Evolutionary conservation across 2,329 filamentous ascomycete species (phyloP).

Genomic region (Ophiostoma ulmi): DNA sequence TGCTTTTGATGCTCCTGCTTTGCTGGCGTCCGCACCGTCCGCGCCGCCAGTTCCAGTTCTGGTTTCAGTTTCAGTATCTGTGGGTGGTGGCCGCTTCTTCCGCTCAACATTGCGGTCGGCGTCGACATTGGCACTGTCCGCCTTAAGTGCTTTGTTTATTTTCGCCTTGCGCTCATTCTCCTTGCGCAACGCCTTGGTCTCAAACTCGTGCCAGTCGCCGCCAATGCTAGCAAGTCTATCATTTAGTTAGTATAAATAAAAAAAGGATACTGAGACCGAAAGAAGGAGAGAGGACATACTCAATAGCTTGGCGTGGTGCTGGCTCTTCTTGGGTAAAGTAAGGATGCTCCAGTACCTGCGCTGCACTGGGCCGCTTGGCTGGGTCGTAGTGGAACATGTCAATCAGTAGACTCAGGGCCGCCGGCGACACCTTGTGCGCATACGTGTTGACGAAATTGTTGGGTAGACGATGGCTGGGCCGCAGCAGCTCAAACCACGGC

Average conservation of each 20-base stretch:
- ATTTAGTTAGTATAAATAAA: neutral
- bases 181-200: constrained; percentile 88
- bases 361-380: constrained; percentile 71
- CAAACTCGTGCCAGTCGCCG: constrained; percentile 98
- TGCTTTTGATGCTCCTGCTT: neutral
- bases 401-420: constrained; percentile 74
- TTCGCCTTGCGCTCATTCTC: constrained; percentile 69
- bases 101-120: constrained; percentile 18
- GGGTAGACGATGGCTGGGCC: constrained; percentile 67
- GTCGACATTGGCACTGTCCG: neutral
- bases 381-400: constrained; percentile 91
- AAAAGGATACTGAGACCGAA: constrained; percentile 29
- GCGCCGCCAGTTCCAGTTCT: too few relatives aligned
- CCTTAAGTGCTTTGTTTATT: constrained; percentile 37
- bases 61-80: neutral
- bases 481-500: constrained; percentile 92
- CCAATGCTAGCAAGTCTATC: constrained; percentile 70
- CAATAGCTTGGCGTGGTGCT: constrained; percentile 66
- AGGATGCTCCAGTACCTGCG: constrained; percentile 75
- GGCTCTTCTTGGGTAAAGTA: constrained; percentile 88
- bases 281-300: constrained; percentile 52
- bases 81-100: constrained; percentile 29
- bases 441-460: constrained; percentile 81
- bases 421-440: constrained; percentile 66
- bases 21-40: constrained; percentile 14